Base-by-base conservation (phyloP, 441 rosid species). In the Populus tomentosa region DNA sequence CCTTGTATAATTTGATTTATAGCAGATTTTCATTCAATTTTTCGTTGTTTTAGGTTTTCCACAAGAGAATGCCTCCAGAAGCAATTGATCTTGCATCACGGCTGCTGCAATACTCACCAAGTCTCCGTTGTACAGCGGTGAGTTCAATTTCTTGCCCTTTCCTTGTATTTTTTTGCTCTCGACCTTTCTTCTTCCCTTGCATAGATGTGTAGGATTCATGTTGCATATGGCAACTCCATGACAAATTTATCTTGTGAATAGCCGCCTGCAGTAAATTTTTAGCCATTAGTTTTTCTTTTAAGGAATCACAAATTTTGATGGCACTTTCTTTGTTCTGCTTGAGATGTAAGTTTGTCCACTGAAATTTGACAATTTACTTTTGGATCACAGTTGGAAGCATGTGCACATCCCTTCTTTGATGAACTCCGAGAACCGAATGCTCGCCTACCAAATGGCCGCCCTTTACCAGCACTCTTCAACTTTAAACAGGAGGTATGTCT, bases 11-110 rank as follows among this genome's bases (percentile, higher is more conserved):
- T 3, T 20, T n/a, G 33, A 40, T 16, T 40, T 70, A 11, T 9
- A 46, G 32, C 24, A 20, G 28, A 72, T 70, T 69, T 16, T 68
- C 10, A 69, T 69, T 71, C 28, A 74, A 18, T 71, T 65, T 56
- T 67, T 66, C 10, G 10, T 65, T 66, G 76, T 26, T 76, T 62
- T 84, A 96, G 98, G 90, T 94, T 67, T 96, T 96, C 85, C 97
- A 92, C 85, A 96, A 89, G 78, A 92, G 96, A 70, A 94, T 94
- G 98, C 99, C 98, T 80, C 97, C 97, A 0, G 98, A 96, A 78
- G 98, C 98, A 65, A 91, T 96, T 84, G 99, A 96, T 84, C 85
- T 96, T 78, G 98, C 92, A 23, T 96, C 99, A 67, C 89, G 99
- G 30, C 87, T 96, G 81, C 93, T 94, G 80, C 99, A 96, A 77